Conservation (phyloP, 1,284 basidiomycete genomes). For the Ceratobasidium sp. region DNA sequence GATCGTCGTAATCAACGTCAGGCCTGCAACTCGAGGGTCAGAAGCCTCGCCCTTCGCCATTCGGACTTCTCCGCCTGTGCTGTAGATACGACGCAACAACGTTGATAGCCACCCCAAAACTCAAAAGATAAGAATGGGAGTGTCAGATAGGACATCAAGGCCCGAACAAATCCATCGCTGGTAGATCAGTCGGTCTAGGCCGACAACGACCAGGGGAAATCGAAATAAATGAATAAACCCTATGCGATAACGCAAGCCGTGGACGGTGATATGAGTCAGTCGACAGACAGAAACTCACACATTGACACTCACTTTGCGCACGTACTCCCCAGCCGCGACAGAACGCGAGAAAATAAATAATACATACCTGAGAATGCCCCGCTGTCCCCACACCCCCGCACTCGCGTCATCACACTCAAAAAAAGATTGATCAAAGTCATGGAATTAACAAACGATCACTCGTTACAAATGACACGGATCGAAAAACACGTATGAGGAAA, state of each 20-base stretch:
- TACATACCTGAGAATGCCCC: background rate
- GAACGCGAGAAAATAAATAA: background rate
- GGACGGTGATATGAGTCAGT: too few relatives aligned
- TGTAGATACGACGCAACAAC: background rate
- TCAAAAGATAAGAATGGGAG: background rate
- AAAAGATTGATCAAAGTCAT: conserved; percentile 18
- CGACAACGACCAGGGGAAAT: background rate
- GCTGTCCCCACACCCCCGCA: background rate
- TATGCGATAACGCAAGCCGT: too few relatives aligned
- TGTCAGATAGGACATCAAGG: background rate
- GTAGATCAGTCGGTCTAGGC: background rate
- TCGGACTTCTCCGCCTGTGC: background rate
- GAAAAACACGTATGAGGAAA: conserved; percentile 10
- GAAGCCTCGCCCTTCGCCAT: background rate
- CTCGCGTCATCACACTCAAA: conserved; percentile 3
- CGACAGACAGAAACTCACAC: background rate
- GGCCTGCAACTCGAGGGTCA: background rate
- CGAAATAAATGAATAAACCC: background rate
- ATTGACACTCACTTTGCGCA: background rate
- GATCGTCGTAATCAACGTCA: background rate
- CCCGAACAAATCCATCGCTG: background rate
- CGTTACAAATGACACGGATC: conserved; percentile 33
- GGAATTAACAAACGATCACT: conserved; percentile 31
- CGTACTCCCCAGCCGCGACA: too few relatives aligned
- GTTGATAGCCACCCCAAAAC: background rate